Evolutionary conservation across 306 rosid species (phyloP).

Genomic region (Coriaria nepalensis): DNA sequence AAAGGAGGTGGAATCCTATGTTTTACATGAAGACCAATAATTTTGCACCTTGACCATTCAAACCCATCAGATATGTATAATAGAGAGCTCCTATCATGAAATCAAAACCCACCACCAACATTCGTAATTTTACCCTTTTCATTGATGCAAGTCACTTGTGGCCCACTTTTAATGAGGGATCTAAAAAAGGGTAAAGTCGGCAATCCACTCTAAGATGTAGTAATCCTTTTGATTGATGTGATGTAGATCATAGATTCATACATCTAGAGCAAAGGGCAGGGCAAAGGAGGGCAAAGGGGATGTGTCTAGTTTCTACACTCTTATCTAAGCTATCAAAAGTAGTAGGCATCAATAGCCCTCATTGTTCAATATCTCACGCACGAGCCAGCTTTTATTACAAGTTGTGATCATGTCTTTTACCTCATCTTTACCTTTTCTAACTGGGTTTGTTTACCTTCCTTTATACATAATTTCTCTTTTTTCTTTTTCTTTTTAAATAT

Average conservation of each 20-base stretch:
- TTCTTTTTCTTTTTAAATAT: too few relatives aligned
- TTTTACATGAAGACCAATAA: constrained; percentile 38
- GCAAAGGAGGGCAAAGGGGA: too few relatives aligned
- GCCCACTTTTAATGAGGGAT: constrained; percentile 24
- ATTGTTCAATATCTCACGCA: neutral
- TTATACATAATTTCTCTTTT: too few relatives aligned
- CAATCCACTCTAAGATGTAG: constrained; percentile 24
- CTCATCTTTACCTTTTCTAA: too few relatives aligned
- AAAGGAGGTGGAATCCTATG: constrained; percentile 44
- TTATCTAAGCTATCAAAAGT: too few relatives aligned
- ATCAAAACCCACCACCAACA: constrained; percentile 22
- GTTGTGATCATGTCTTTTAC: too few relatives aligned
- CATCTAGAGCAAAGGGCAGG: too few relatives aligned
- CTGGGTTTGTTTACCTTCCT: too few relatives aligned
- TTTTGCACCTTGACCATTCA: constrained; percentile 86
- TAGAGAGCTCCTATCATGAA: too few relatives aligned
- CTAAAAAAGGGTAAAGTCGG: constrained; percentile 13
- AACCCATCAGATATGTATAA: constrained; percentile 22
- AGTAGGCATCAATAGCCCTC: too few relatives aligned
- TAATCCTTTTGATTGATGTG: constrained; percentile 50
- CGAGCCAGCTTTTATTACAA: neutral
- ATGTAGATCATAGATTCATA: constrained; percentile 3
- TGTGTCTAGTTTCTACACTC: too few relatives aligned
- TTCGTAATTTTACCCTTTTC: constrained; percentile 11
- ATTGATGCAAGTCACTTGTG: constrained; percentile 20